A percentile compares a stretch with the other conserved stretches of the same genome.
phyloP scores from a whole-genome alignment of 495 filamentous ascomycete genomes.

The Daldinia caldariorum region DNA sequence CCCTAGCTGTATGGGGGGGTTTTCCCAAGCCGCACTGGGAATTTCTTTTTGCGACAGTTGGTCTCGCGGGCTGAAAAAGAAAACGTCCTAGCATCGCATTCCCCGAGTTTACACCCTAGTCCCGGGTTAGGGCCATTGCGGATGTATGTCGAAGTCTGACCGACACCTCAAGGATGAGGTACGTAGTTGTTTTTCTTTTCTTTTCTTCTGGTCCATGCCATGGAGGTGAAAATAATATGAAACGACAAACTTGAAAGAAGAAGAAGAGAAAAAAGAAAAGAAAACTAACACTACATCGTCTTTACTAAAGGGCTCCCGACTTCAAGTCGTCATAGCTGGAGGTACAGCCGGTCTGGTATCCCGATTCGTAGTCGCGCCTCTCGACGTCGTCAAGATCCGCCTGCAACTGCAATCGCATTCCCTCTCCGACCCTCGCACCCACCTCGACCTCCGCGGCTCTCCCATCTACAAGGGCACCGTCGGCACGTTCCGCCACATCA shows the following conservation, averaged over 20 bases:
- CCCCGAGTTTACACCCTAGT: slow-evolving; percentile 20
- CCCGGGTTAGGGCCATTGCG: slow-evolving; percentile 42
- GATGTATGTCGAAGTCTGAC: slow-evolving; percentile 78
- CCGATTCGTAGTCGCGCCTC: slow-evolving; percentile 90
- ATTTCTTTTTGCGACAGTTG: background rate
- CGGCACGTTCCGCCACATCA: slow-evolving; percentile 77
- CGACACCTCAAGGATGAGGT: slow-evolving; percentile 91
- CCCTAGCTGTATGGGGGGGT: background rate
- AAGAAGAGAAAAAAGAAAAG: background rate
- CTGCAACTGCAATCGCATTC: slow-evolving; percentile 90
- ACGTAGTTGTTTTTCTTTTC: slow-evolving; percentile 22
- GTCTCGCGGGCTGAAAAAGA: slow-evolving; percentile 1
- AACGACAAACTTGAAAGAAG: background rate
- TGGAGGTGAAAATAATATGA: background rate
- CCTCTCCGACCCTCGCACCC: slow-evolving; percentile 70
- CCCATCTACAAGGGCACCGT: slow-evolving; percentile 84
- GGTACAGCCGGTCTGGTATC: slow-evolving; percentile 90
- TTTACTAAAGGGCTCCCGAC: slow-evolving; percentile 72
- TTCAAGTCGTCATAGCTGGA: slow-evolving; percentile 84
- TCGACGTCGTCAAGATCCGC: slow-evolving; percentile 97
- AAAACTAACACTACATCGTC: background rate
- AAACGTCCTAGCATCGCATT: slow-evolving; percentile 7
- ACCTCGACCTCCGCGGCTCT: slow-evolving; percentile 59
- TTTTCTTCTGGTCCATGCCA: background rate
- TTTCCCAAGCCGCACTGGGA: background rate